A percentile compares a stretch with the other conserved stretches of the same genome.
Conservation (phyloP, 179 eudicot genomes). For the Heliamphora pulchella region DNA sequence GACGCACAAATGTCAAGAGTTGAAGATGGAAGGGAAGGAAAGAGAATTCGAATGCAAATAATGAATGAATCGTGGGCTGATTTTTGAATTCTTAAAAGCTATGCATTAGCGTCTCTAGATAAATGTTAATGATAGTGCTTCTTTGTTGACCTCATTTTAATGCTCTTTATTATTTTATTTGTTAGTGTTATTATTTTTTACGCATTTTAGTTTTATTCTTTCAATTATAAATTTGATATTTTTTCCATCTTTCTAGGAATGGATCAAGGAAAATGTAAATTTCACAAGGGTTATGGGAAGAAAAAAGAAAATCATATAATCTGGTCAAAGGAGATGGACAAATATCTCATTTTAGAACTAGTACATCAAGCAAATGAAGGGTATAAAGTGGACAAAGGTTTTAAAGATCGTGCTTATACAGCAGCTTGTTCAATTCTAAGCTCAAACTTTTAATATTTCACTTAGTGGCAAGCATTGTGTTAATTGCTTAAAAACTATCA, state of each 20-base stretch:
- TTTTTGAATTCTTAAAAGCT: not conserved
- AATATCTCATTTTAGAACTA: not conserved
- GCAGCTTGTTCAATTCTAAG: not conserved
- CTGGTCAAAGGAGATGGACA: not conserved
- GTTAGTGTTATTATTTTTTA: no score
- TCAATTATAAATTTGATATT: not conserved
- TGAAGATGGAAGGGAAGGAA: not conserved
- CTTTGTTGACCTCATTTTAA: no score
- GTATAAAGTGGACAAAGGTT: not conserved
- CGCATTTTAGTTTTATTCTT: not conserved
- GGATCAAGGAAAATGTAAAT: no score
- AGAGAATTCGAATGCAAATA: not conserved
- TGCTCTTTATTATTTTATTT: no score
- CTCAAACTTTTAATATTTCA: not conserved
- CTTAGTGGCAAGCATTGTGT: no score
- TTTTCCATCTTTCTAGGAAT: not conserved
- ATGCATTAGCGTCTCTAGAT: no score
- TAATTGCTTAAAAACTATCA: no score
- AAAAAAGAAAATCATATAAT: not conserved
- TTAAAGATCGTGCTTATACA: not conserved
- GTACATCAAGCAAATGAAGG: constrained; percentile 1
- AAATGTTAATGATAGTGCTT: no score
- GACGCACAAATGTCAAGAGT: not conserved
- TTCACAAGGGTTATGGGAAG: not conserved
- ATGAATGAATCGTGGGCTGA: not conserved